Conservation (phyloP, 2,329 filamentous ascomycete species). For the Apiospora saccharicola region DNA sequence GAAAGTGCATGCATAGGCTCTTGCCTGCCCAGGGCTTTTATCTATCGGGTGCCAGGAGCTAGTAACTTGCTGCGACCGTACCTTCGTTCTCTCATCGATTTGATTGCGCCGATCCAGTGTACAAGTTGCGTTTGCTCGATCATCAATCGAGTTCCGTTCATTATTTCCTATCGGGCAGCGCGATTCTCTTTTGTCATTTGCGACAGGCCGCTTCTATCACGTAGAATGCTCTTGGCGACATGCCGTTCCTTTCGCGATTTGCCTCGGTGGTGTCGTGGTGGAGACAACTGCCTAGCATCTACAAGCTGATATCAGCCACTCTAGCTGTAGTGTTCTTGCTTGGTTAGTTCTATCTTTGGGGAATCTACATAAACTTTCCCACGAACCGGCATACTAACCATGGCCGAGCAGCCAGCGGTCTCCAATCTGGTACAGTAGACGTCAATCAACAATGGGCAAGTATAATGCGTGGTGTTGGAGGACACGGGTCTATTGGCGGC, state of each 20-base stretch:
- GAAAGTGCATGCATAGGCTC: too few species aligned
- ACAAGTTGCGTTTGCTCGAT: not conserved
- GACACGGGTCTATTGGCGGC: slow-evolving; percentile 28
- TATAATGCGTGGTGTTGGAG: not conserved
- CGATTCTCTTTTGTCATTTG: not conserved
- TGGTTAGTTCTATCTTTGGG: not conserved
- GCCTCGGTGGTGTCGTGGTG: not conserved
- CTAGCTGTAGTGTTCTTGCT: slow-evolving; percentile 17
- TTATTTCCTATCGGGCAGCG: not conserved
- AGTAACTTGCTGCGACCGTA: not conserved
- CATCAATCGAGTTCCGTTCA: not conserved
- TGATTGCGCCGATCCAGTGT: too few species aligned
- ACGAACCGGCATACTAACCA: not conserved
- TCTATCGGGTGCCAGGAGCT: not conserved
- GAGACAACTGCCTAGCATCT: slow-evolving; percentile 23
- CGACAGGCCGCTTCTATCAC: not conserved
- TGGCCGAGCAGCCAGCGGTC: slow-evolving; percentile 13
- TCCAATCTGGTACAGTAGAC: slow-evolving; percentile 23
- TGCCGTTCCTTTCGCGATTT: not conserved
- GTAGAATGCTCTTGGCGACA: not conserved
- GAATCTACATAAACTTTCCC: not conserved
- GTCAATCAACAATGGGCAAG: slow-evolving; percentile 22
- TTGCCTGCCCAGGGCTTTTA: not conserved
- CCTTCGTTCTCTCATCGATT: not conserved
- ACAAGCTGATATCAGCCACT: slow-evolving; percentile 6